phyloP scores from a whole-genome alignment of 306 rosid genomes.

The Castanopsis chinensis region DNA sequence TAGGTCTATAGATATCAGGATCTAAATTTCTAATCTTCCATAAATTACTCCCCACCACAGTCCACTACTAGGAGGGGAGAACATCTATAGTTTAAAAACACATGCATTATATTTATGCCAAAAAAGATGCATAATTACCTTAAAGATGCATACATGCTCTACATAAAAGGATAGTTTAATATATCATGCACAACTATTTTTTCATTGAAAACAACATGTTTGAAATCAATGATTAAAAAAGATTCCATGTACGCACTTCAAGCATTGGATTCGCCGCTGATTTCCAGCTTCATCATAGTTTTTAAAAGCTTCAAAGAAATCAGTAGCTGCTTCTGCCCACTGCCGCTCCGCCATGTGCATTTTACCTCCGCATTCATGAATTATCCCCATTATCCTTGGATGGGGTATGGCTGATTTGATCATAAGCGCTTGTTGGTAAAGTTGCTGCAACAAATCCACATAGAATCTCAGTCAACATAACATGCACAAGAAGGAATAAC shows the following conservation, averaged over 20 bases:
- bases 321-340: constrained; percentile 99
- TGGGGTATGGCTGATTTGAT: constrained; percentile 99
- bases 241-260: constrained; percentile 54
- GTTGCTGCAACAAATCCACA: constrained; percentile 69
- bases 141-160: too few relatives aligned
- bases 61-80: not conserved
- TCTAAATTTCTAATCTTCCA: not conserved
- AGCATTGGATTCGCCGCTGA: constrained; percentile 95
- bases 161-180: too few relatives aligned
- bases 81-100: too few relatives aligned
- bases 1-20: not conserved
- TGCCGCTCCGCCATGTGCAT: constrained; percentile 99
- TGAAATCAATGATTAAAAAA: constrained; percentile 17
- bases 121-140: too few relatives aligned
- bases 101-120: too few relatives aligned
- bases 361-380: constrained; percentile 97
- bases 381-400: constrained; percentile 98
- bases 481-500: not conserved
- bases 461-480: constrained; percentile 17
- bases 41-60: not conserved
- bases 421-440: constrained; percentile 93
- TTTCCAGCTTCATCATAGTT: constrained; percentile 98
- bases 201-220: constrained; percentile 1
- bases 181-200: not conserved
- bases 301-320: constrained; percentile 96